Evolutionary conservation across 148 eudicot genomes (phyloP), one percentile per base, ranked within the genome.

Genomic region (Amaranthus palmeri): DNA sequence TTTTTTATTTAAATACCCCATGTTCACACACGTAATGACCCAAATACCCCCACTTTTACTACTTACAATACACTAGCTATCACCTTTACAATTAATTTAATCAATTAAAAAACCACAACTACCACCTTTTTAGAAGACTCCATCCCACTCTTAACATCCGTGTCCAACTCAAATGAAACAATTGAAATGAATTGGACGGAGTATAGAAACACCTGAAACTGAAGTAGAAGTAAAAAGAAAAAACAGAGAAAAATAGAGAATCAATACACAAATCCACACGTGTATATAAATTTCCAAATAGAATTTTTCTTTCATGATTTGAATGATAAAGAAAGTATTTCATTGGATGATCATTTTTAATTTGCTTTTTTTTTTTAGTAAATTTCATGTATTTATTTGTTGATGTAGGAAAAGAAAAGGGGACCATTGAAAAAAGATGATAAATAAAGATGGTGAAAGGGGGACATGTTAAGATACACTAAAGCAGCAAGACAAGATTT

Each of bases 351-450:
- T 54, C 36, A 25, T 25, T 25, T 25, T 25, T 25, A 25, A 25
- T 25, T 25, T 25, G 1, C 2, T 25, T 25, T 25, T 25, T 25
- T 25, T 25, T 25, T 25, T 0, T 25, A 25, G 36, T 25, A 25
- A 25, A 25, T 25, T 25, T 25, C 36, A 25, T 25, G 36, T 25
- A 25, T 25, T 25, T 25, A 25, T 25, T 25, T 25, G 36, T 25
- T 25, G 36, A 25, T 25, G 36, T 25, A 25, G 36, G 36, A 25
- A 25, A 0, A 1, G 36, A 25, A 25, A 25, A 61, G 74, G 74
- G 74, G 74, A 71, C 74, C 74, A 61, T 71, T 71, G 60, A 45
- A 47, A 54, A 44, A 58, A 70, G 73, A 57, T 70, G 73, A 57
- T 70, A 46, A 46, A 58, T 25, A 50, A 18, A 67, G 70, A 67